A percentile compares a stretch with the other conserved stretches of the same genome.
Conservation (phyloP, 1,139 yeast species). For the Yarrowia galli region DNA sequence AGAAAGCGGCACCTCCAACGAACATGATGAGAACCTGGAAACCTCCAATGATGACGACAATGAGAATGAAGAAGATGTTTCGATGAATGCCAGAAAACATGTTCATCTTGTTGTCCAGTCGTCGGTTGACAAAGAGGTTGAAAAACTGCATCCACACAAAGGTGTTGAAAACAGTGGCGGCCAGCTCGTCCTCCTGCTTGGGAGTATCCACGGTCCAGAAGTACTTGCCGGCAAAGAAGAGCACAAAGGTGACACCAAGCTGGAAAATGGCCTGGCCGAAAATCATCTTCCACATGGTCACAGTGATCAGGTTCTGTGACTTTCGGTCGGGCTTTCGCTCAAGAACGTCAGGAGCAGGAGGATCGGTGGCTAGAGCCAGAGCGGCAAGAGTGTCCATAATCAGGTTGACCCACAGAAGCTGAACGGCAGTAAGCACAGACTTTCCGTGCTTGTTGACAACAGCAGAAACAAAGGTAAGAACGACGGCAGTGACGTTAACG, state of each 20-base stretch:
- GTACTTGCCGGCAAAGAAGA: slow-evolving; percentile 75
- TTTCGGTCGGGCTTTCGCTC: slow-evolving; percentile 88
- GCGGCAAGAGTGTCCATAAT: slow-evolving; percentile 99
- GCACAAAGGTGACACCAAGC: slow-evolving; percentile 73
- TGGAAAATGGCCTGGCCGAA: slow-evolving; percentile 84
- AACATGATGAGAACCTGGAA: slow-evolving; percentile 90
- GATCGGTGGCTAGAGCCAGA: slow-evolving; percentile 95
- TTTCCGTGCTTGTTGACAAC: slow-evolving; percentile 78
- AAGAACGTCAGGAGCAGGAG: slow-evolving; percentile 83
- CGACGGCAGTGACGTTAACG: slow-evolving; percentile 94
- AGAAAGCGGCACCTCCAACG: slow-evolving; percentile 96
- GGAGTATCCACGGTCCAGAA: slow-evolving; percentile 34
- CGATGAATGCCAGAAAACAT: slow-evolving; percentile 81
- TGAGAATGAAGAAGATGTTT: slow-evolving; percentile 79
- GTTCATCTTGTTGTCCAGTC: slow-evolving; percentile 88
- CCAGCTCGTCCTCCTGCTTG: slow-evolving; percentile 56
- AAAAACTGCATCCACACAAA: slow-evolving; percentile 98
- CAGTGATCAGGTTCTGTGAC: slow-evolving; percentile 77
- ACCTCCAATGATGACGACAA: slow-evolving; percentile 76
- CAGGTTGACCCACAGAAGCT: slow-evolving; percentile 93
- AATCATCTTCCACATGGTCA: slow-evolving; percentile 99
- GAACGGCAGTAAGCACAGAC: slow-evolving; percentile 96
- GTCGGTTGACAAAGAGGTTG: slow-evolving; percentile 89
- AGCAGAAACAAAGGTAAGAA: slow-evolving; percentile 91
- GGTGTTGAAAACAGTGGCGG: slow-evolving; percentile 90